phyloP scores from a whole-genome alignment of 2,329 filamentous ascomycete genomes.

The Intubia oerlemansii region DNA sequence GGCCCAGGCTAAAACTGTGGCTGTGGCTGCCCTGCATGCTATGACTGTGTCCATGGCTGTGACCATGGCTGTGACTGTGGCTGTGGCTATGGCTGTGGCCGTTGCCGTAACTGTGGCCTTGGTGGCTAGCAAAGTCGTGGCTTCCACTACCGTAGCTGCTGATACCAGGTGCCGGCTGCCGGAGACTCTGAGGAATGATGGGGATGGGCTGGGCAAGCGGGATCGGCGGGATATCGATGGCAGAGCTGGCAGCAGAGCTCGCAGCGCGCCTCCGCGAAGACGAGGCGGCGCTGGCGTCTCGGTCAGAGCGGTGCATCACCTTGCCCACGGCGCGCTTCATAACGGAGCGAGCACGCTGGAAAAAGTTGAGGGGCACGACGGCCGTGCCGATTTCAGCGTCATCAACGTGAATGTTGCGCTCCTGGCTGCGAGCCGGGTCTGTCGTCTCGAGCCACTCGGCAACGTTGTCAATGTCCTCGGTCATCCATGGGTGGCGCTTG shows the following conservation, averaged over 20 bases:
- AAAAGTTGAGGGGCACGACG: slow-evolving; percentile 70
- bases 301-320: slow-evolving; percentile 38
- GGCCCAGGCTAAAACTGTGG: slow-evolving; percentile 12
- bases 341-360: slow-evolving; percentile 66
- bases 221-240: slow-evolving; percentile 33
- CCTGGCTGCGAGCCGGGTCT: slow-evolving; percentile 59
- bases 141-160: too few relatives aligned
- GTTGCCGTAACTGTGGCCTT: not conserved
- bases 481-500: slow-evolving; percentile 84
- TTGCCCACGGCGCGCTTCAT: slow-evolving; percentile 47
- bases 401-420: slow-evolving; percentile 78
- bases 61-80: slow-evolving; percentile 2
- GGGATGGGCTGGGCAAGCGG: too few relatives aligned
- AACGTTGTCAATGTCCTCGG: slow-evolving; percentile 50
- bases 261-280: slow-evolving; percentile 25
- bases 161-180: not conserved
- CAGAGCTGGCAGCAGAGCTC: slow-evolving; percentile 40
- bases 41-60: slow-evolving; percentile 4
- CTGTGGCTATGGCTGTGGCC: slow-evolving; percentile 3
- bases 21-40: slow-evolving; percentile 26
- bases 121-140: not conserved
- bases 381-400: slow-evolving; percentile 76
- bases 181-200: slow-evolving; percentile 19
- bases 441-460: slow-evolving; percentile 82
- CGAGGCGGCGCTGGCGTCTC: slow-evolving; percentile 20